Base-by-base conservation (phyloP, 2,329 filamentous ascomycete species). In the Xenosphaeropsis pyriputrescens region DNA sequence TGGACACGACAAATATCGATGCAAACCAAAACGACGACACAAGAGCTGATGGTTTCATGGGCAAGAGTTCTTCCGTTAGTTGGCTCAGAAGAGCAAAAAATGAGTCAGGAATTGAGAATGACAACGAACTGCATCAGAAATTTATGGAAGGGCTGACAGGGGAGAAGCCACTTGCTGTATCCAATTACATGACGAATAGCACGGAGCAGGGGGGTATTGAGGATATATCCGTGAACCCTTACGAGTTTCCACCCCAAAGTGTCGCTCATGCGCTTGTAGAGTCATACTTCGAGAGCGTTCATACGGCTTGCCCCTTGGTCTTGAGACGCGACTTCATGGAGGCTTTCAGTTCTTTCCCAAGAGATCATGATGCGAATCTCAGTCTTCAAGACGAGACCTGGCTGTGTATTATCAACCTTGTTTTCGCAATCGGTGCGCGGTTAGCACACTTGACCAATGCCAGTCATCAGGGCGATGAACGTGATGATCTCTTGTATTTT, bases 131-230 rank as follows among this genome's bases (percentile, higher is more conserved):
- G 6, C 6, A 6, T 15, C 16, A 8, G 14, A 16, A 35, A 6
- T 7, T n/a, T 7, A 22, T 16, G 3, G 15, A 13, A 16, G 33
- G 33, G 2, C 18, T 18, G 13, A 13, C 15, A 17, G 33, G 33
- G 2, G 39, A 40, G 11, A 33, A 4, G 4, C 35, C 34, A 19
- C 40, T 42, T 15, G 39, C 36, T 2, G 14, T 39, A 2, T 18
- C 42, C 9, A 50, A 47, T 2, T 50, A 50, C 32, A 40, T 50
- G 34, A 47, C 46, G 2, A 45, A 52, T 26, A 48, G 48, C 29
- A 34, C 39, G 12, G 48, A 52, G 37, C n/a, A 47, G 4, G 40
- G 44, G 22, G 18, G 29, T n/a, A 13, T 44, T 16, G 44, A 50
- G 12, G 29, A 37, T 8, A 43, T 17, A 31, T 32, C 39, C 22